Percentiles rank a stretch among this genome's conserved stretches.
These are phyloP conservation scores for Halophytophthora polymorphica DNA, from an alignment of 352 stramenopile genomes.

Conservation along the genomic window DNA sequence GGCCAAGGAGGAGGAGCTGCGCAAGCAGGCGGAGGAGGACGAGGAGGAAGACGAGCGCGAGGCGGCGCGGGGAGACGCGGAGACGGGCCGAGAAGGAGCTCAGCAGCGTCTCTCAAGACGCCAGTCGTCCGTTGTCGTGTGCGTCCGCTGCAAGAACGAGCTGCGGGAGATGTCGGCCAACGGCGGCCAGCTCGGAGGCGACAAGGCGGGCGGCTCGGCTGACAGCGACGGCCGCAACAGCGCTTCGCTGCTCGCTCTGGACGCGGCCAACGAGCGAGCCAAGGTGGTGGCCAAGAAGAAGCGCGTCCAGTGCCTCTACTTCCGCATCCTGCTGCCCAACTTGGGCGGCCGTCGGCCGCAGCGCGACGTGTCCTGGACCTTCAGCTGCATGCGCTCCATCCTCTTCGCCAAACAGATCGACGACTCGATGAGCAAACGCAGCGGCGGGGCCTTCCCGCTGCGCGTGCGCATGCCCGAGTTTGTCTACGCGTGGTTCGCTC, in stretches of 20 bases:
- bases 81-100: neutral
- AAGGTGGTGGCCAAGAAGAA: slow-evolving; percentile 29
- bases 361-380: slow-evolving; percentile 77
- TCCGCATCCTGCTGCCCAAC: slow-evolving; percentile 90
- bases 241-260: slow-evolving; percentile 1
- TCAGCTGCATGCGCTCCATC: slow-evolving; percentile 89
- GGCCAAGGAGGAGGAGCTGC: slow-evolving; percentile 50
- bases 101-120: neutral
- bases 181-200: slow-evolving; percentile 15
- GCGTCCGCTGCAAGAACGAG: slow-evolving; percentile 60
- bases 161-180: slow-evolving; percentile 34
- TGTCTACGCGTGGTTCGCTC: slow-evolving; percentile 92
- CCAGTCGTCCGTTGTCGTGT: slow-evolving; percentile 25
- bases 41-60: slow-evolving; percentile 40
- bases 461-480: slow-evolving; percentile 92
- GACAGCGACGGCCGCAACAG: neutral
- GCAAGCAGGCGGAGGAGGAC: slow-evolving; percentile 32
- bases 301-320: slow-evolving; percentile 84
- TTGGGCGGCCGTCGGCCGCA: slow-evolving; percentile 77
- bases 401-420: slow-evolving; percentile 87
- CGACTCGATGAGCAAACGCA: slow-evolving; percentile 64
- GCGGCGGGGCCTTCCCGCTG: slow-evolving; percentile 36
- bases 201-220: slow-evolving; percentile 5
- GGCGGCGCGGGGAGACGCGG: neutral
- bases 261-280: slow-evolving; percentile 6